Base-by-base conservation (phyloP, 1,139 yeast genomes). In the Pichia sorboxylosa region DNA sequence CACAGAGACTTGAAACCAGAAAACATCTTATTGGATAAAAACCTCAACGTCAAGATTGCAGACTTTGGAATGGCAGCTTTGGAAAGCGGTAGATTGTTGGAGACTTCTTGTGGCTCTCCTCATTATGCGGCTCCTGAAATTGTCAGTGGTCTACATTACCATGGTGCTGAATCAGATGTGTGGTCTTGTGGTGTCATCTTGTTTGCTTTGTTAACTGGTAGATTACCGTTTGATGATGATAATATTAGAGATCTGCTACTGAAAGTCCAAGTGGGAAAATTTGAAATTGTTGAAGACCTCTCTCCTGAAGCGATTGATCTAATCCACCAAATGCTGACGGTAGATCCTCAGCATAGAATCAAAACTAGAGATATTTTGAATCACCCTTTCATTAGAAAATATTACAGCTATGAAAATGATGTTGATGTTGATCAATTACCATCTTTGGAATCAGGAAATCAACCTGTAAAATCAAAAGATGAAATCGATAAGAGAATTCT, bases 11-110 rank as follows among this genome's bases (percentile, higher is more conserved):
- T 90, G 51, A 90, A 90, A 55, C 98, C 98, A 0, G 99, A 90
- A 54, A 90, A 90, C 57, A 64, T 90, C 45, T 62, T 90, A 31
- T 63, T 90, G 30, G 98, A 92, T 59, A 78, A 80, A 54, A 71
- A 83, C 54, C 73, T 79, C 43, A 85, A 83, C 54, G 85, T 90
- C 56, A 90, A 90, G 55, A 87, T 90, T 46, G 98, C 99, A 13
- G 99, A 90, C 59, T 90, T 90, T 55, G 99, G 99, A 26, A 92
- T 90, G 98, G 98, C 99, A n/a, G 98, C 98, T 2, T 63, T 90
- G 30, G 98, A 90, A 55, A 78, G 93, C 26, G 71, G 73, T 36
- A 72, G 81, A 47, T 61, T 90, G 51, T 64, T 92, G 36, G 96
- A 90, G 54, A 90, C 98, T 1, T 79, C 93, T 21, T 90, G 99